Evolutionary conservation across 768 basidiomycete genomes (phyloP).

Genomic region (Leccinum olivaceopallidum): DNA sequence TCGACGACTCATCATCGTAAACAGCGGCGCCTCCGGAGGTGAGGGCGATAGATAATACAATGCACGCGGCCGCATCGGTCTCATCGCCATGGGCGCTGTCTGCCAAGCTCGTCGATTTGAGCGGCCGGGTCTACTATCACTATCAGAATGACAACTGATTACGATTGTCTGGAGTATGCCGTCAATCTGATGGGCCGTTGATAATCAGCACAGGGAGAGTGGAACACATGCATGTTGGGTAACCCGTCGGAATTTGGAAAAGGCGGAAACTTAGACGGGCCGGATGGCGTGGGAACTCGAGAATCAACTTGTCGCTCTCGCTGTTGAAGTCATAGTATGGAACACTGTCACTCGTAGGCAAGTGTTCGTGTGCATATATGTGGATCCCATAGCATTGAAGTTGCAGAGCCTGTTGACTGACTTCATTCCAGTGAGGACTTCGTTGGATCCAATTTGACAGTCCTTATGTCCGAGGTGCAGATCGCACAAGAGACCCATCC

Average conservation of each 20-base stretch:
- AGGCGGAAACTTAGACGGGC: conserved; percentile 48
- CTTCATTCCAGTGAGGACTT: conserved; percentile 27
- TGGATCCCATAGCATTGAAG: background rate
- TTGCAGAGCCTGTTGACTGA: background rate
- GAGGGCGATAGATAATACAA: conserved; percentile 3
- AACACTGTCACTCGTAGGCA: conserved; percentile 68
- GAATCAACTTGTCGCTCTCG: conserved; percentile 53
- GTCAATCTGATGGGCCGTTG: too few relatives aligned
- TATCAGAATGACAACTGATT: too few relatives aligned
- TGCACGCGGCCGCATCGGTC: conserved; percentile 8
- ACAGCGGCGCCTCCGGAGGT: conserved; percentile 1
- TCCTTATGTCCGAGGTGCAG: conserved; percentile 13
- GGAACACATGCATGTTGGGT: background rate
- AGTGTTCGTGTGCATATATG: conserved; percentile 7
- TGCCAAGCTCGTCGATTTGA: conserved; percentile 18
- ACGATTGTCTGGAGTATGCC: too few relatives aligned
- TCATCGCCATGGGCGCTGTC: conserved; percentile 17
- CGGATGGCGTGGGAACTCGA: conserved; percentile 30
- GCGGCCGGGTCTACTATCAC: background rate
- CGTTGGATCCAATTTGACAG: conserved; percentile 15
- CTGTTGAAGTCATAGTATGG: conserved; percentile 63
- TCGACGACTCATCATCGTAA: conserved; percentile 20
- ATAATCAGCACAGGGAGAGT: background rate
- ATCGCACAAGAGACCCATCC: conserved; percentile 6
- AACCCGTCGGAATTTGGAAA: conserved; percentile 37